These are phyloP conservation scores for Metarhizium humberi DNA, from an alignment of 2,329 filamentous ascomycete species.

Conservation along the genomic window DNA sequence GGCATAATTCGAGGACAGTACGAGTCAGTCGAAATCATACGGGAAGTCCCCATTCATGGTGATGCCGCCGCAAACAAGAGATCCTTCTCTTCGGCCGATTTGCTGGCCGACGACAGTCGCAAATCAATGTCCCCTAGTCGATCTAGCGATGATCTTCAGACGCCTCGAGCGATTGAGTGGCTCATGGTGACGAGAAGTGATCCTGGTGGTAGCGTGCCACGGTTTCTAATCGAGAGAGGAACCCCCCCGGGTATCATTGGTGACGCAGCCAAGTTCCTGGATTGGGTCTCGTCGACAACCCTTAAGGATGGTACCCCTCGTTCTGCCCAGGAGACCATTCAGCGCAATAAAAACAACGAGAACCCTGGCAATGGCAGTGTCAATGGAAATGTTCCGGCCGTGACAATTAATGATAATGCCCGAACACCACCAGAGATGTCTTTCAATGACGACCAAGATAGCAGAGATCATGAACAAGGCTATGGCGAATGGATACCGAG, in stretches of 20 bases:
- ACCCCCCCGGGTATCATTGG: constrained; percentile 72
- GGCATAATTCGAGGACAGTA: constrained; percentile 80
- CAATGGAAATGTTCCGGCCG: neutral
- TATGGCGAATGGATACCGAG: constrained; percentile 25
- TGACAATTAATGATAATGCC: neutral
- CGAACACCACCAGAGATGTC: neutral
- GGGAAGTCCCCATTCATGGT: constrained; percentile 60
- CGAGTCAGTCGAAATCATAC: constrained; percentile 84
- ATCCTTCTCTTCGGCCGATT: constrained; percentile 23
- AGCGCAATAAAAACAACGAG: neutral
- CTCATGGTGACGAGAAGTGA: constrained; percentile 88
- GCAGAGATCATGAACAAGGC: constrained; percentile 8
- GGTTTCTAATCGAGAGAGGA: constrained; percentile 84
- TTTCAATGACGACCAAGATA: neutral
- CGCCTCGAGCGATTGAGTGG: constrained; percentile 57
- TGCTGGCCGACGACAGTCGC: constrained; percentile 19
- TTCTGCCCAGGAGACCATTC: neutral
- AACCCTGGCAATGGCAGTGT: neutral
- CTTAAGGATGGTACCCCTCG: constrained; percentile 12
- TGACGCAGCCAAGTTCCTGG: constrained; percentile 72
- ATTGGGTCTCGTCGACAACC: constrained; percentile 51
- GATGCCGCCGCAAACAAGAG: constrained; percentile 19
- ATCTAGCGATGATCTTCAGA: constrained; percentile 24
- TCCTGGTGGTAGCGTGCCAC: constrained; percentile 77
- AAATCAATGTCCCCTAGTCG: constrained; percentile 9